Evolutionary conservation across 257 asterid species (phyloP), one percentile per base, ranked within the genome.

Genomic region (Przewalskia tangutica): DNA sequence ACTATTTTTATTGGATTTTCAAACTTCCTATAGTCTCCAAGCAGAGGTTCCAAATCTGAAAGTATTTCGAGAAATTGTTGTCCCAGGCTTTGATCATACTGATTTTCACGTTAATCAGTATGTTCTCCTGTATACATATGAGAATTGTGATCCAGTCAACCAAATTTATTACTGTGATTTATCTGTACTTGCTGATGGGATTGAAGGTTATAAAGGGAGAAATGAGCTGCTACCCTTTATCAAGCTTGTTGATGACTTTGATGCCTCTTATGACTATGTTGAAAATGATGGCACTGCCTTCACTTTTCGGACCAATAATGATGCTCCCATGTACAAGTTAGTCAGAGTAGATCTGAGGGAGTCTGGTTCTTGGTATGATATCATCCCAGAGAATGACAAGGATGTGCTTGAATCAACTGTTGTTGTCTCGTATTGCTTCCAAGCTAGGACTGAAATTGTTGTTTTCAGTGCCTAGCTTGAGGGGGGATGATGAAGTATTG

Each of bases 1-100:
- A 80, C 64, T 6, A 46, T 92, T 32, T 96, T 96, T 81, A 81
- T 93, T 83, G 93, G 91, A 58, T 94, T 93, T 88, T 89, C 97
- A 53, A 96, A 95, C 94, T 96, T 94, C 86, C 97, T 96, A 62
- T n/a, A n/a, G n/a, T n/a, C n/a, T n/a, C n/a, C n/a, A n/a, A n/a
- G n/a, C n/a, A n/a, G n/a, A n/a, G n/a, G n/a, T n/a, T n/a, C n/a
- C n/a, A n/a, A 88, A 85, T 50, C 84, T 94, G 92, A 89, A 53
- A 82, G 90, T 91, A 84, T 94, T 91, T 84, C 91, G 94, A 18
- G 98, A 96, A 89, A 92, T 77, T 75, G 83, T 85, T 84, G 97
- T 93, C 60, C 95, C 98, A 12, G 94, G 95, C 34, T 96, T 94
- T 91, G 97, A 93, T 82, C 89, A 89, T 83, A 81, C 91, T 2